These are phyloP conservation scores for Trichomonascaceae sp. DNA, from an alignment of 1,139 yeast genomes.

Conservation along the genomic window DNA sequence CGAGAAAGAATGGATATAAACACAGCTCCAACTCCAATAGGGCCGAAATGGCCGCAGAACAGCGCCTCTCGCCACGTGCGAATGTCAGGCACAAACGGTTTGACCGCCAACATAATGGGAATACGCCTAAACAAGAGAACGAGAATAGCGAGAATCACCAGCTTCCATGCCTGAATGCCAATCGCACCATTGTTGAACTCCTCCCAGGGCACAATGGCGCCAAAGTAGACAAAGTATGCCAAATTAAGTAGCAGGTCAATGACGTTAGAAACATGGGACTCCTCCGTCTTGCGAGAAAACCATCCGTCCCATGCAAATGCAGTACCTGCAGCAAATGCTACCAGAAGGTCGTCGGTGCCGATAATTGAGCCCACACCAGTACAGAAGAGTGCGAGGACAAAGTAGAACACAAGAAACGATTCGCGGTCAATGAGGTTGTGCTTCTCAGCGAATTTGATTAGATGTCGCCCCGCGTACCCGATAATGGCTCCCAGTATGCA, in stretches of 20 bases:
- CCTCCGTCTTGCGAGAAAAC: conserved; percentile 78
- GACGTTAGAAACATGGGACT: conserved; percentile 84
- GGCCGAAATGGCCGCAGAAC: conserved; percentile 96
- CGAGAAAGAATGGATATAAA: conserved; percentile 82
- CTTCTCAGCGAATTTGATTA: conserved; percentile 67
- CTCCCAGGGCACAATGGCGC: conserved; percentile 90
- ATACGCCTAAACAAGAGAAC: conserved; percentile 73
- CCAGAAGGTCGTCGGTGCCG: conserved; percentile 86
- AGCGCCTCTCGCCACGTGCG: conserved; percentile 92
- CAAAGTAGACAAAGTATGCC: conserved; percentile 86
- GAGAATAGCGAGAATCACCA: conserved; percentile 68
- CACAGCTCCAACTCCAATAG: conserved; percentile 95
- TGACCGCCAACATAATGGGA: conserved; percentile 71
- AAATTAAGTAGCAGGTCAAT: conserved; percentile 63
- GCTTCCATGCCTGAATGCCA: conserved; percentile 76
- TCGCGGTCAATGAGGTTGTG: conserved; percentile 77
- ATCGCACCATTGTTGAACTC: conserved; percentile 52
- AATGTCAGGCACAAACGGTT: conserved; percentile 81
- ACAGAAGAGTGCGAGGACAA: conserved; percentile 72
- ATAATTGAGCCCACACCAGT: conserved; percentile 90
- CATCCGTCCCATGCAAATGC: conserved; percentile 97
- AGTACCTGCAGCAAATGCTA: conserved; percentile 91
- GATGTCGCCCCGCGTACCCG: conserved; percentile 64
- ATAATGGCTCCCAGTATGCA: conserved; percentile 60
- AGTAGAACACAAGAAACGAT: conserved; percentile 82